Percentiles rank a stretch among this genome's conserved stretches.
Evolutionary conservation across 78 protist species (phyloP).

Genomic region (Diacronema lutheri): DNA sequence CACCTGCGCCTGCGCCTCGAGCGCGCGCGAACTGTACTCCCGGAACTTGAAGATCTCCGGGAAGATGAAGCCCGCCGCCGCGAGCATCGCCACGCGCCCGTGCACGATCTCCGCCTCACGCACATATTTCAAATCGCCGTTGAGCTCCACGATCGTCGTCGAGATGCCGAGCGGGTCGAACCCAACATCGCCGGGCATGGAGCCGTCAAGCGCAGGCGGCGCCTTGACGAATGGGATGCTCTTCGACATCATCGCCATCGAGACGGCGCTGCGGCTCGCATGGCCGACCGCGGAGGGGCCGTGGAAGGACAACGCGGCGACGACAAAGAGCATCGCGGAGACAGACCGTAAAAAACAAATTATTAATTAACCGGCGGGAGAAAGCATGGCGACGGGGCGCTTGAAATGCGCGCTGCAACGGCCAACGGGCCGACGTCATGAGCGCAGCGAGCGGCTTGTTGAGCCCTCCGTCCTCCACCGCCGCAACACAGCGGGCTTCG

Average conservation of each 20-base stretch:
- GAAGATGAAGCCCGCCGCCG: slow-evolving; percentile 11
- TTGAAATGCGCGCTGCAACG: no score
- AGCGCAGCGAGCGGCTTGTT: no score
- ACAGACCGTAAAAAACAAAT: no score
- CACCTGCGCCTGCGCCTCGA: slow-evolving; percentile 9
- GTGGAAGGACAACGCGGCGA: no score
- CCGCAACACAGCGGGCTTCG: no score
- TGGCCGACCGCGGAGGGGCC: no score
- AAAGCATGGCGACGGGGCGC: no score
- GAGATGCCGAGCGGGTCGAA: slow-evolving; percentile 44
- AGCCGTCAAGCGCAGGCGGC: slow-evolving; percentile 34
- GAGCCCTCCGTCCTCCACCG: no score
- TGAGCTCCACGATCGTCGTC: not conserved
- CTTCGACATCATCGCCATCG: slow-evolving; percentile 6
- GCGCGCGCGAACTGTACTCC: not conserved
- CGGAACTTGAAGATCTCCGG: slow-evolving; percentile 3
- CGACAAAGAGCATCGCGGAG: no score
- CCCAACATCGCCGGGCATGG: slow-evolving; percentile 29
- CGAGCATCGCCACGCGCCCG: slow-evolving; percentile 18
- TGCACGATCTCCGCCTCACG: slow-evolving; percentile 2
- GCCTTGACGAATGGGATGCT: slow-evolving; percentile 27
- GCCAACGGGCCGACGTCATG: no score
- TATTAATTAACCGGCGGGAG: no score
- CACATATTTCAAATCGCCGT: slow-evolving; percentile 7
- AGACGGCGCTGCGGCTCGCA: no score